Evolutionary conservation across 352 stramenopile species (phyloP).

Genomic region (Phytophthora brassicae): DNA sequence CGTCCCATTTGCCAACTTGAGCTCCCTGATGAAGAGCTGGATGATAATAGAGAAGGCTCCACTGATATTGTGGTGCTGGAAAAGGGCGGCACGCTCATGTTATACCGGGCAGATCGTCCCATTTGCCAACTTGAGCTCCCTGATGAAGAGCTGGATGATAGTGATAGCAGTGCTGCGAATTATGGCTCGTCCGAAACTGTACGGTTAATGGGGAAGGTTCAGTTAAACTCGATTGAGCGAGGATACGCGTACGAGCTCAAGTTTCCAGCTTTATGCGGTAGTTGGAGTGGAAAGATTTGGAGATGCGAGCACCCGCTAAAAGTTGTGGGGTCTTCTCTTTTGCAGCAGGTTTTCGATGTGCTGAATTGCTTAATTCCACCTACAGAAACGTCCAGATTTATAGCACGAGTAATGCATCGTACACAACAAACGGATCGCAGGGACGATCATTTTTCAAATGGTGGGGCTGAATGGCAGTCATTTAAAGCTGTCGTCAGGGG

Average conservation of each 20-base stretch:
- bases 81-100: conserved; percentile 28
- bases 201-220: conserved; percentile 14
- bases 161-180: not conserved
- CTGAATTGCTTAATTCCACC: conserved; percentile 34
- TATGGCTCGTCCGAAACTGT: conserved; percentile 3
- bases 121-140: conserved; percentile 40
- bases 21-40: conserved; percentile 8
- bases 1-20: conserved; percentile 36
- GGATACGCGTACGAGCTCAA: conserved; percentile 36
- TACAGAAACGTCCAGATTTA: conserved; percentile 14
- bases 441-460: not conserved
- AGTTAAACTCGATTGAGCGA: conserved; percentile 32
- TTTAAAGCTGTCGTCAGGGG: conserved; percentile 22
- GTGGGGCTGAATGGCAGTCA: conserved; percentile 33
- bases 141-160: not conserved
- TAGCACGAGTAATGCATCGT: conserved; percentile 20
- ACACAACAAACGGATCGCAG: conserved; percentile 22
- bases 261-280: conserved; percentile 17
- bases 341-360: conserved; percentile 38
- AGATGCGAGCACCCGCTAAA: conserved; percentile 48
- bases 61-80: conserved; percentile 50
- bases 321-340: conserved; percentile 30
- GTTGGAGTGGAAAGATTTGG: conserved; percentile 28
- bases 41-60: not conserved
- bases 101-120: conserved; percentile 34